Evolutionary conservation across 148 eudicot species (phyloP).

Genomic region (Dianthus caryophyllus): DNA sequence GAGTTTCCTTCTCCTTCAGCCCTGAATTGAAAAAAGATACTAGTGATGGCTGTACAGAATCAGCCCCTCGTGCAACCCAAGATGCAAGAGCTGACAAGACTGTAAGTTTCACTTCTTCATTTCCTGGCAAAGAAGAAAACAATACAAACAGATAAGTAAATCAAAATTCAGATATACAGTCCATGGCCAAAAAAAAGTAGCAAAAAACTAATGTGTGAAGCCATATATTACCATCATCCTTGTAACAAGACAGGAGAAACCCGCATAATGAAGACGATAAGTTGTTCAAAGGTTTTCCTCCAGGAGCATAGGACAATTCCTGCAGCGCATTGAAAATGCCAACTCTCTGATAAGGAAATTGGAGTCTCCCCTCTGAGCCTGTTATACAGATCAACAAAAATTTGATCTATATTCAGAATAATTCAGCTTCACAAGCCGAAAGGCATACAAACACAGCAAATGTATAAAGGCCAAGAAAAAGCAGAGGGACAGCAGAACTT

Average conservation of each 20-base stretch:
- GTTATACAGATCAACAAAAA: constrained; percentile 20
- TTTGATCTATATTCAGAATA: constrained; percentile 4
- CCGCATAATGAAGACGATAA: constrained; percentile 52
- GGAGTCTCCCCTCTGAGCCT: constrained; percentile 98
- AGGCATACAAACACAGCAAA: constrained; percentile 6
- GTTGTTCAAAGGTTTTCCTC: constrained; percentile 63
- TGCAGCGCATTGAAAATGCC: constrained; percentile 84
- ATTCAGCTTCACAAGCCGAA: not conserved
- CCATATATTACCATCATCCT: constrained; percentile 63
- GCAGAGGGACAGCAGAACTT: not conserved
- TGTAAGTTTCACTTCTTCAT: constrained; percentile 92
- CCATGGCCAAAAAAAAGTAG: constrained; percentile 3
- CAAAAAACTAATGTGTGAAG: not conserved
- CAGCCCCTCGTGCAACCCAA: constrained; percentile 70
- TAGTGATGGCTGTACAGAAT: constrained; percentile 47
- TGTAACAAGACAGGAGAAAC: constrained; percentile 76
- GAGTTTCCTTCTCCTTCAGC: constrained; percentile 82
- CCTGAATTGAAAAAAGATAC: constrained; percentile 67
- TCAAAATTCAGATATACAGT: not conserved
- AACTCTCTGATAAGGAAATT: constrained; percentile 95
- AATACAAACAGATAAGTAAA: not conserved
- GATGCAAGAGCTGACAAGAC: constrained; percentile 64
- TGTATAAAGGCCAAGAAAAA: constrained; percentile 12
- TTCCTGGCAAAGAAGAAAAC: constrained; percentile 46
- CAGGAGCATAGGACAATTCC: constrained; percentile 71